Percentiles rank a stretch among this genome's conserved stretches.
Evolutionary conservation across 805 yeast species (phyloP).

Genomic region (Huiozyma sinensis): DNA sequence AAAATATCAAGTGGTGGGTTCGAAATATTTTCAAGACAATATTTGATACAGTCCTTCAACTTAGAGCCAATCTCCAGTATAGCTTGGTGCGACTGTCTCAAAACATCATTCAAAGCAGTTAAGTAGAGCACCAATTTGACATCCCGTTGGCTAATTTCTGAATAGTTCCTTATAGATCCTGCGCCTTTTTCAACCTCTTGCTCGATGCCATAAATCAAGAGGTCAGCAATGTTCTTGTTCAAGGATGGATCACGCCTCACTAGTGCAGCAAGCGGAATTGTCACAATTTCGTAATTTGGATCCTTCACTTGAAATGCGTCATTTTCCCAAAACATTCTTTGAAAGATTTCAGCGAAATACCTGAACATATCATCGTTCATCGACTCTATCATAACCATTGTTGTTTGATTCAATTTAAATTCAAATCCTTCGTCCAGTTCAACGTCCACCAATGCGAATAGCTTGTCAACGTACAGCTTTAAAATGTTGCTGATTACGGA

Average conservation of each 20-base stretch:
- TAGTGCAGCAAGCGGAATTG: conserved; percentile 62
- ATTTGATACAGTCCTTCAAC: conserved; percentile 30
- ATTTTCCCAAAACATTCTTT: conserved; percentile 33
- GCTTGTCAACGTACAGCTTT: conserved; percentile 42
- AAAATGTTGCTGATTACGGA: conserved; percentile 55
- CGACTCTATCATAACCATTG: conserved; percentile 46
- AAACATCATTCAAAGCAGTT: conserved; percentile 55
- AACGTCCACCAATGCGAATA: conserved; percentile 53
- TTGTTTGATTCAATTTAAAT: conserved; percentile 33
- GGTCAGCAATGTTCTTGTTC: conserved; percentile 18
- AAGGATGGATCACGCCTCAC: conserved; percentile 42
- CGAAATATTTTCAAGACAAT: conserved; percentile 22
- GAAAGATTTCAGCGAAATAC: conserved; percentile 31
- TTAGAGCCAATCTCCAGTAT: conserved; percentile 37
- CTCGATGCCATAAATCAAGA: conserved; percentile 35
- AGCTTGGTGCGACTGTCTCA: conserved; percentile 54
- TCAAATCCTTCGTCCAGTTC: conserved; percentile 30
- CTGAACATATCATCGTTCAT: conserved; percentile 46
- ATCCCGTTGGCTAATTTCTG: conserved; percentile 68
- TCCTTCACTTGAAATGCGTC: conserved; percentile 49
- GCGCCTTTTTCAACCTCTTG: conserved; percentile 73
- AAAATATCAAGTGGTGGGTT: conserved; percentile 51
- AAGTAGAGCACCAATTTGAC: conserved; percentile 62
- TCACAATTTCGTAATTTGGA: conserved; percentile 54
- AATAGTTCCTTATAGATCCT: conserved; percentile 56